Evolutionary conservation across 306 rosid genomes (phyloP), one percentile per base, ranked within the genome.

Genomic region (Prosopis cineraria): DNA sequence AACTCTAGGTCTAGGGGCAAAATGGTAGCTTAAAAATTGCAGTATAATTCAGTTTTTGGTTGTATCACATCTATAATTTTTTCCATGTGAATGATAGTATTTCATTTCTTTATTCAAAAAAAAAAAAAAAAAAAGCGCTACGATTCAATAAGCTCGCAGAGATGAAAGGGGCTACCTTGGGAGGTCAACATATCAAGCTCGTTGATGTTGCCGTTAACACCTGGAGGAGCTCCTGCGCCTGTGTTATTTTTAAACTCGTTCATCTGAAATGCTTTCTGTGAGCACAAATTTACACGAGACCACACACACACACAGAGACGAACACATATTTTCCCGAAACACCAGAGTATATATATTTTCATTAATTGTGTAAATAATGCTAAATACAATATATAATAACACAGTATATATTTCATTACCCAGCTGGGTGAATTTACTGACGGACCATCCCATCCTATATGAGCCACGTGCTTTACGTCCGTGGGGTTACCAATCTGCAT

Each of bases 401-500:
- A 71, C 29, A 62, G 59, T 50, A 47, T 1, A 2, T 31, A 31
- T 37, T 34, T 37, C 9, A 65, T 56, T 88, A 95, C 99, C 99
- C 96, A 93, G 94, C 92, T 83, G 1, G 98, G 96, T 78, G 90
- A 66, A 85, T 74, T 90, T 37, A 90, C 96, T n/a, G 94, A 75
- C 5, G 91, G 93, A 73, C 97, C 96, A 71, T 93, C 97, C 87
- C 85, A 87, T 68, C 99, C 99, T 17, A 96, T 89, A 60, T 96
- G 97, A 36, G 96, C 98, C 68, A 93, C 96, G 88, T 96, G 99
- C 87, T 89, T 96, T 64, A 96, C 99, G 80, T 96, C 96, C 29
- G 99, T 96, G 59, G 99, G 99, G 47, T 14, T 25, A 36, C 99
- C 96, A 33, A 96, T 96, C 85, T 96, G 68, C 86, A 96, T 90